These are phyloP conservation scores for Tilletia indica DNA, from an alignment of 1,284 basidiomycete species.

Conservation along the genomic window DNA sequence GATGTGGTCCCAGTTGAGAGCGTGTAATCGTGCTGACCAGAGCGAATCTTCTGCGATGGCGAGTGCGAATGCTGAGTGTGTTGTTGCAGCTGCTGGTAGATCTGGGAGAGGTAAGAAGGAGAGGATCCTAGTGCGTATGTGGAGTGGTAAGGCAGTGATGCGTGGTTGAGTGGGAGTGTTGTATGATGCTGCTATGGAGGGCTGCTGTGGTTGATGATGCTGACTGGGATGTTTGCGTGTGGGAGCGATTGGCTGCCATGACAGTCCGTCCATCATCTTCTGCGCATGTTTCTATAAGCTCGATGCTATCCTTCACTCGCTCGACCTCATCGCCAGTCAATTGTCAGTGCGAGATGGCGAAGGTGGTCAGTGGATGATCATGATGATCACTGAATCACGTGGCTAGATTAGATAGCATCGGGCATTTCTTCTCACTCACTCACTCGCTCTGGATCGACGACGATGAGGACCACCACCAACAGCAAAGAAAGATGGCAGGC, in stretches of 20 bases:
- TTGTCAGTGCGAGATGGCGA: too few relatives aligned
- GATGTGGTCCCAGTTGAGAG: constrained; percentile 33
- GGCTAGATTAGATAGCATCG: too few relatives aligned
- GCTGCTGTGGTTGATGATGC: constrained; percentile 4
- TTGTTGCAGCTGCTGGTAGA: constrained; percentile 30
- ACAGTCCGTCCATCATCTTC: constrained; percentile 1
- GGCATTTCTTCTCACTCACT: too few relatives aligned
- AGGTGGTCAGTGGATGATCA: too few relatives aligned
- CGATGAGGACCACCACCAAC: background rate
- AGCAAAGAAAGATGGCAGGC: too few relatives aligned
- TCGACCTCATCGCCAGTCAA: background rate
- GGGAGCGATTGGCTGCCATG: constrained; percentile 14
- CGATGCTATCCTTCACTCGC: background rate
- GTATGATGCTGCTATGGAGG: constrained; percentile 10
- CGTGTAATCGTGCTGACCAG: constrained; percentile 34
- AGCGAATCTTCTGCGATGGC: constrained; percentile 38
- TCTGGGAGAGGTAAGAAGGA: constrained; percentile 31
- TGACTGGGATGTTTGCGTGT: background rate
- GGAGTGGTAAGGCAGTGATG: constrained; percentile 25
- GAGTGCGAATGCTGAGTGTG: constrained; percentile 24
- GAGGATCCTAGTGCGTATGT: constrained; percentile 34
- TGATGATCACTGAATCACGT: too few relatives aligned
- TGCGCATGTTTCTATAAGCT: background rate
- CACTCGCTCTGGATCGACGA: background rate
- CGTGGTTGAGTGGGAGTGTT: constrained; percentile 4